Evolutionary conservation across 768 basidiomycete species (phyloP), one percentile per base, ranked within the genome.

Genomic region (Lactarius hatsudake): DNA sequence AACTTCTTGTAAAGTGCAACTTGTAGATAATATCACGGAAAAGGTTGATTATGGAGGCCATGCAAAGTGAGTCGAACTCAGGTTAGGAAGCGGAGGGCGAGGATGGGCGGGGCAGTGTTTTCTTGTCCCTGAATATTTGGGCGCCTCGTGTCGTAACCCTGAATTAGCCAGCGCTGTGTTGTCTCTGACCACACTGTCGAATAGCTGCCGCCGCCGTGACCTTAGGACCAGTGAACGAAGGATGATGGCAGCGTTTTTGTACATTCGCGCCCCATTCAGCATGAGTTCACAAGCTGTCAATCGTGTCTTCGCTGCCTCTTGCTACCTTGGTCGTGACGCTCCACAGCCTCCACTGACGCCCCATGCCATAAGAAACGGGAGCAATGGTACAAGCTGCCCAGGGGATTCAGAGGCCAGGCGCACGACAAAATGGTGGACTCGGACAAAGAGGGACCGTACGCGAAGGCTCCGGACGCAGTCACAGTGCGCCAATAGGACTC

Each of bases 41-140:
- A 38, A 36, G 32, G 4, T 55, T 32, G 42, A 66, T 54, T 45
- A 28, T 5, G 54, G 59, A 53, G 40, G 42, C 20, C 65, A 66
- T 66, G 26, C 8, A 40, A 61, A 4, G n/a, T 17, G 59, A 56
- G 34, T 5, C n/a, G n/a, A 58, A 38, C 18, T 2, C 57, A 10
- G 12, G n/a, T 5, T 5, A 40, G 57, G n/a, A 28, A 40, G 38
- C 9, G 9, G 17, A 23, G 5, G 13, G 34, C 32, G 32, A 2
- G 34, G 34, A 1, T 34, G 23, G 1, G 54, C 54, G 6, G 8
- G 15, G 54, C 54, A 10, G 28, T 55, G 48, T 13, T 51, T 23
- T 51, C 13, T 13, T 34, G 9, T 12, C 2, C 34, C 17, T 55
- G 15, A 32, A 55, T 5, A 30, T 20, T 8, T 55, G 28, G 54